phyloP scores from a whole-genome alignment of 208 protist species.

The Leishmania aethiopica region DNA sequence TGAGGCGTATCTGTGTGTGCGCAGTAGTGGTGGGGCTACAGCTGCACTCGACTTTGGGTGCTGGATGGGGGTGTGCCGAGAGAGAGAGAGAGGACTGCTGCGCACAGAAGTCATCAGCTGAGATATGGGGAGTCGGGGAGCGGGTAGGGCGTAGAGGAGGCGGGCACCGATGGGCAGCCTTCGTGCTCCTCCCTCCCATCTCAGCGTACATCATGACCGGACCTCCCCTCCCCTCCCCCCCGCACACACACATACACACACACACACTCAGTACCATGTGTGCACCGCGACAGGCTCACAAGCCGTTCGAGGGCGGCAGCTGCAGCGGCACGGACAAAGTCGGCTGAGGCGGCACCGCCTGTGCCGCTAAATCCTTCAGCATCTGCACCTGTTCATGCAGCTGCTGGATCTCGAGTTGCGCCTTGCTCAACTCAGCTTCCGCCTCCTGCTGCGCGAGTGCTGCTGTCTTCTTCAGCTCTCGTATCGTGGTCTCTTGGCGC shows the following conservation, averaged over 20 bases:
- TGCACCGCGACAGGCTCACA: not conserved
- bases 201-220: not conserved
- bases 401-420: conserved; percentile 5
- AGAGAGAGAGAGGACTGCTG: not conserved
- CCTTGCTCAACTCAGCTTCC: conserved; percentile 2
- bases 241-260: no score
- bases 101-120: not conserved
- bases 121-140: not conserved
- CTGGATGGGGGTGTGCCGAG: not conserved
- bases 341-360: not conserved
- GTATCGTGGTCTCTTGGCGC: conserved; percentile 10
- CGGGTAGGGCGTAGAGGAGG: not conserved
- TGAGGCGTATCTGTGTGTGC: not conserved
- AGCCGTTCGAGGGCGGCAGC: not conserved
- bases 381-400: conserved; percentile 17
- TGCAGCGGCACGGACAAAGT: not conserved
- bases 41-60: not conserved
- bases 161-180: not conserved
- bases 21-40: not conserved
- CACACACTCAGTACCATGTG: not conserved
- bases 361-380: not conserved
- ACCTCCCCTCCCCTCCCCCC: no score
- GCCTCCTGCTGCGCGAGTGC: conserved; percentile 1
- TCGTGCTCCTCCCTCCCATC: not conserved
- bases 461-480: conserved; percentile 1